These are phyloP conservation scores for Chenopodium quinoa DNA, from an alignment of 148 eudicot species.

Conservation along the genomic window DNA sequence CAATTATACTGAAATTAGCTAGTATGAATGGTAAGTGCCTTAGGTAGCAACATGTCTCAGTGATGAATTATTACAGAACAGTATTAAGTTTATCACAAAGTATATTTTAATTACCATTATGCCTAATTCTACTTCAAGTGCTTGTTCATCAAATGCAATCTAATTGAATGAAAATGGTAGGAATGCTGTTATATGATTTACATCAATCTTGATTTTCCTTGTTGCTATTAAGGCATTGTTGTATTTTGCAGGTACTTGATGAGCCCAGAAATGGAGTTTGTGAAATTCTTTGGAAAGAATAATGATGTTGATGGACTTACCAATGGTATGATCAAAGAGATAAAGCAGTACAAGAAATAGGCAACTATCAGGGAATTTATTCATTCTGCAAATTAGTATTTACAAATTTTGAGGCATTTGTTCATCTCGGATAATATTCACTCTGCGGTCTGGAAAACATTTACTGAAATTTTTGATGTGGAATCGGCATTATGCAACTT, in stretches of 20 bases:
- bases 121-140: not conserved
- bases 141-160: not conserved
- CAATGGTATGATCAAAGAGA: conserved; percentile 74
- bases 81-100: not conserved
- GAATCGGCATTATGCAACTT: not conserved
- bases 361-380: not conserved
- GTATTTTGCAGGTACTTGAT: conserved; percentile 78
- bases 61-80: not conserved
- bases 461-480: not conserved
- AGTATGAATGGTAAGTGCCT: not conserved
- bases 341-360: conserved; percentile 64
- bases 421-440: not conserved
- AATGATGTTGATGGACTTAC: conserved; percentile 64
- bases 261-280: conserved; percentile 88
- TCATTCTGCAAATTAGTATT: not conserved
- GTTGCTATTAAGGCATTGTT: too few relatives aligned
- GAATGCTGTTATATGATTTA: conserved; percentile 1
- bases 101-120: not conserved
- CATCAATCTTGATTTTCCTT: not conserved
- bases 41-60: not conserved
- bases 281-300: conserved; percentile 87
- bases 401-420: conserved; percentile 5
- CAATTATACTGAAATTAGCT: too few relatives aligned
- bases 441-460: not conserved
- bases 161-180: not conserved